Conservation (phyloP, 2,329 filamentous ascomycete species). For the Xylariomycetidae sp. region DNA sequence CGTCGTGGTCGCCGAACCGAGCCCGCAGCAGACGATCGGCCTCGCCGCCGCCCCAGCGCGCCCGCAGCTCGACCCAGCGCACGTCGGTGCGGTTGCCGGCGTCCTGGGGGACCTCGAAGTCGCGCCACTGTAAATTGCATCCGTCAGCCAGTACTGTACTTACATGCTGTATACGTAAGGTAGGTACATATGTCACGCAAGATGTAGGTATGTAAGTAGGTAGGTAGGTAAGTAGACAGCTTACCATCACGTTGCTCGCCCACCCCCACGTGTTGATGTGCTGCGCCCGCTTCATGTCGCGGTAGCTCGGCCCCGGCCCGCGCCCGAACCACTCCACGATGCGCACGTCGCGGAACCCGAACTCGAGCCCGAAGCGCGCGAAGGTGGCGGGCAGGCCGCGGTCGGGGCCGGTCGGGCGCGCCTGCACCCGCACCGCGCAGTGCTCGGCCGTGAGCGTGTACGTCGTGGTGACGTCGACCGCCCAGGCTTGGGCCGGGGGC, state of each 20-base stretch:
- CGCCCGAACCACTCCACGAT: constrained; percentile 58
- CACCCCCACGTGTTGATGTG: constrained; percentile 46
- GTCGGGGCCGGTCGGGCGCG: constrained; percentile 42
- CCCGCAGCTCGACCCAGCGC: constrained; percentile 48
- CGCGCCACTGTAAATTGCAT: too few species aligned
- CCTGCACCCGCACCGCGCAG: constrained; percentile 44
- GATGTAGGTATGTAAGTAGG: too few species aligned
- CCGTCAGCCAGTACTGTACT: background rate
- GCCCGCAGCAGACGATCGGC: constrained; percentile 34
- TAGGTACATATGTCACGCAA: too few species aligned
- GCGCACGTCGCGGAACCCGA: constrained; percentile 32
- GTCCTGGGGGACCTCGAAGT: constrained; percentile 66
- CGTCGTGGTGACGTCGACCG: constrained; percentile 40
- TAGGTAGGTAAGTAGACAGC: too few species aligned
- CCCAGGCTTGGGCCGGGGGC: constrained; percentile 60
- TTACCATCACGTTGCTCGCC: constrained; percentile 45
- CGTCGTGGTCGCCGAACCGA: constrained; percentile 38
- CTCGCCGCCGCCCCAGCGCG: constrained; percentile 23
- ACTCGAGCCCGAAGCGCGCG: constrained; percentile 57
- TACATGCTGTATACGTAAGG: too few species aligned
- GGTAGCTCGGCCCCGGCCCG: constrained; percentile 60
- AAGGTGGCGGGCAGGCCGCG: constrained; percentile 48
- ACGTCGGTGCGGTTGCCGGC: constrained; percentile 59
- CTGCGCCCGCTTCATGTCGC: constrained; percentile 59
- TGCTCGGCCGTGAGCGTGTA: constrained; percentile 48